Percentiles rank a stretch among this genome's conserved stretches.
Conservation (phyloP, 495 filamentous ascomycete genomes). For the Durotheca rogersii region DNA sequence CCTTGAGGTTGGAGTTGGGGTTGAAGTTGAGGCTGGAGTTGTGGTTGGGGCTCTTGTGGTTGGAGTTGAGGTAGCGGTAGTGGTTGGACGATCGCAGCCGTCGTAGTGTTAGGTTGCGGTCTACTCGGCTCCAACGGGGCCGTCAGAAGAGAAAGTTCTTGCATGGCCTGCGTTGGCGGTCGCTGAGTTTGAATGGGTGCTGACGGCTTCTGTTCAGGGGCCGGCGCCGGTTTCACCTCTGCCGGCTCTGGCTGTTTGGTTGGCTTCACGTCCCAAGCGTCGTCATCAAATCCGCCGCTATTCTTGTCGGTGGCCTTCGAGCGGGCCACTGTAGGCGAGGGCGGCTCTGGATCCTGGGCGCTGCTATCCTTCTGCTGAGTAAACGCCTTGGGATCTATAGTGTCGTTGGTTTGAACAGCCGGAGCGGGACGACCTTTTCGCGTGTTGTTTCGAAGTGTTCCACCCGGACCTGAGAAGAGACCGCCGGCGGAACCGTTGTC, state of each 20-base stretch:
- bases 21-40: constrained; percentile 54
- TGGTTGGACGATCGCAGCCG: constrained; percentile 45
- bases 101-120: constrained; percentile 51
- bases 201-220: constrained; percentile 33
- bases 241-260: constrained; percentile 60
- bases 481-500: constrained; percentile 54
- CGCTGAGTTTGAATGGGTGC: constrained; percentile 46
- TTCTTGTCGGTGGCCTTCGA: constrained; percentile 51
- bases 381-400: constrained; percentile 85
- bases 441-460: constrained; percentile 89
- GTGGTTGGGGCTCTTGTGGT: constrained; percentile 41
- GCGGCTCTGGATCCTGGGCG: constrained; percentile 50
- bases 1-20: constrained; percentile 55
- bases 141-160: constrained; percentile 75
- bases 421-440: constrained; percentile 87
- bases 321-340: constrained; percentile 41
- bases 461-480: constrained; percentile 89
- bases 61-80: constrained; percentile 46
- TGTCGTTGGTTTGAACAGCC: constrained; percentile 76
- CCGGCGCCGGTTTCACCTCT: constrained; percentile 31
- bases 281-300: constrained; percentile 82
- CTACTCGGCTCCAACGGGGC: constrained; percentile 74
- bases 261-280: constrained; percentile 97
- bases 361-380: constrained; percentile 55
- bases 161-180: constrained; percentile 68